These are phyloP conservation scores for Castanea mollissima DNA, from an alignment of 306 rosid genomes.

Conservation along the genomic window DNA sequence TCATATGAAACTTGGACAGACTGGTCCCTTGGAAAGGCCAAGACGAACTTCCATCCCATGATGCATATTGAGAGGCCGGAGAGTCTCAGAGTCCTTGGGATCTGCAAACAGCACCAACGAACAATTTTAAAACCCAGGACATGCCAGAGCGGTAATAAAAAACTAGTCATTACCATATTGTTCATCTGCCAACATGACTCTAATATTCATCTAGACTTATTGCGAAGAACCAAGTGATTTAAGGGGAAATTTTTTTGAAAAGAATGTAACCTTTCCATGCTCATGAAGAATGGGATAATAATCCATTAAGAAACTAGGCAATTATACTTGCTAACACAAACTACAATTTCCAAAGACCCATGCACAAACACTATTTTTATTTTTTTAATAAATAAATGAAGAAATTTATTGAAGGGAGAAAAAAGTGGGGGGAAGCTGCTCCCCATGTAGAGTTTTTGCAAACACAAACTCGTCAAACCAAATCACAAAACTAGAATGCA, in stretches of 20 bases:
- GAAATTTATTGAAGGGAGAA: no score
- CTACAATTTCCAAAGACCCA: neutral
- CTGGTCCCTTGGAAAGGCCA: conserved; percentile 90
- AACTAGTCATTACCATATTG: neutral
- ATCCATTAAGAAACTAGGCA: neutral
- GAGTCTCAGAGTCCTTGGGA: conserved; percentile 76
- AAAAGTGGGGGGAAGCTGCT: no score
- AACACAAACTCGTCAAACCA: neutral
- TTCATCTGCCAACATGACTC: neutral
- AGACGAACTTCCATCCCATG: conserved; percentile 95
- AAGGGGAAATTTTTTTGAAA: no score
- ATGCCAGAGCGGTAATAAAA: neutral
- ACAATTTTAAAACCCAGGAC: neutral
- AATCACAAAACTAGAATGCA: neutral
- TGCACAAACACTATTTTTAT: neutral
- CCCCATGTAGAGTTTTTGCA: no score
- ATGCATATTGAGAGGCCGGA: conserved; percentile 74
- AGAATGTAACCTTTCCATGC: neutral
- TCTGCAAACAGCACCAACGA: conserved; percentile 50
- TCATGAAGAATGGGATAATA: neutral
- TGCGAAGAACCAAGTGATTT: no score
- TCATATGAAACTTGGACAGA: conserved; percentile 66
- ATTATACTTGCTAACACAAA: neutral
- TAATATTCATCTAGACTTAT: neutral
- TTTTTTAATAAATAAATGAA: no score